Conservation (phyloP, 2,329 filamentous ascomycete species). For the Sporothrix schenckii region DNA sequence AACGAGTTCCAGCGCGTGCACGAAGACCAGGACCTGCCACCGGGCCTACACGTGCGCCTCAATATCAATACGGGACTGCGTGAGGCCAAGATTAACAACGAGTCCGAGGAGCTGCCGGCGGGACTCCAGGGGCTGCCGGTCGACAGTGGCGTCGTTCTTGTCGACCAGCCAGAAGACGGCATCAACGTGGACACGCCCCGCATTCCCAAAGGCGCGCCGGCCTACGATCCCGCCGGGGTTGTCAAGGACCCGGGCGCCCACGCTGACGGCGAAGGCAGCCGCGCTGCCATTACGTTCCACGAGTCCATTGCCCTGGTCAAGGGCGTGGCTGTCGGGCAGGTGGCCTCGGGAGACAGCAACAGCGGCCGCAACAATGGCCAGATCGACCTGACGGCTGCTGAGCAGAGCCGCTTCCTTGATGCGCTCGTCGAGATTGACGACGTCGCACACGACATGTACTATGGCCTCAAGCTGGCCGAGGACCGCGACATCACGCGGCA, state of each 20-base stretch:
- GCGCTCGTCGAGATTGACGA: constrained; percentile 64
- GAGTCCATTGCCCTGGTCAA: constrained; percentile 56
- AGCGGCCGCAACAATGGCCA: neutral
- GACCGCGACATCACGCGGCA: constrained; percentile 56
- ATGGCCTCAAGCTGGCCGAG: constrained; percentile 64
- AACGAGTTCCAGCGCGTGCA: constrained; percentile 65
- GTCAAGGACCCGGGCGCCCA: constrained; percentile 55
- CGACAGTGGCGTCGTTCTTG: constrained; percentile 57
- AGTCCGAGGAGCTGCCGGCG: constrained; percentile 52
- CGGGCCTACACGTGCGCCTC: constrained; percentile 67
- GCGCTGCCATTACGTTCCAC: constrained; percentile 49
- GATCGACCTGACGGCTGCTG: constrained; percentile 23
- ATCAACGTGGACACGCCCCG: constrained; percentile 37
- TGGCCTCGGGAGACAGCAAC: too few relatives aligned
- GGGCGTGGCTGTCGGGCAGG: constrained; percentile 39
- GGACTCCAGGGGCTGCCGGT: constrained; percentile 54
- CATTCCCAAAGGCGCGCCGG: constrained; percentile 55
- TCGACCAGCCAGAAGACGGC: constrained; percentile 49
- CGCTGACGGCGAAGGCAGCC: constrained; percentile 31
- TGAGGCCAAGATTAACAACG: constrained; percentile 68
- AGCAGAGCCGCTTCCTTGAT: constrained; percentile 48
- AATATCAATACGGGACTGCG: constrained; percentile 66
- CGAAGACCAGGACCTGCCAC: constrained; percentile 66
- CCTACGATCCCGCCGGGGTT: constrained; percentile 60
- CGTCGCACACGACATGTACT: constrained; percentile 69